These are phyloP conservation scores for Limnanthes douglasii DNA, from an alignment of 345 rosid genomes.

Conservation along the genomic window DNA sequence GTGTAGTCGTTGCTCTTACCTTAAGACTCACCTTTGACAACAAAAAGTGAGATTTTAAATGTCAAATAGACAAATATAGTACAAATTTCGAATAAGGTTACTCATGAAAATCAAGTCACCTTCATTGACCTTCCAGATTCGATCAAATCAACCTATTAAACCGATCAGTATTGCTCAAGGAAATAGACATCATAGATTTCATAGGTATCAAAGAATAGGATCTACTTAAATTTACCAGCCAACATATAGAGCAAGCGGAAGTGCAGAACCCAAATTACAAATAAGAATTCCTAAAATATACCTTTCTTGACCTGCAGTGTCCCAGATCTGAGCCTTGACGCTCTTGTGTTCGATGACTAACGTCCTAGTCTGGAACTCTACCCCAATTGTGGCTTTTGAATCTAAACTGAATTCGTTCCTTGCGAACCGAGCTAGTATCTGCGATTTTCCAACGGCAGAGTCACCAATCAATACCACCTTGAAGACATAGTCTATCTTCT, in stretches of 20 bases:
- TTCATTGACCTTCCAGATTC: background rate
- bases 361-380: constrained; percentile 83
- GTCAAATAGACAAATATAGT: too few relatives aligned
- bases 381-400: constrained; percentile 91
- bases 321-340: constrained; percentile 99
- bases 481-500: constrained; percentile 66
- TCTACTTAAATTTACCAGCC: background rate
- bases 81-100: too few relatives aligned
- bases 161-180: too few relatives aligned
- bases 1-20: too few relatives aligned
- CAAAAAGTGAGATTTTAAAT: too few relatives aligned
- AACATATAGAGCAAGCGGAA: background rate
- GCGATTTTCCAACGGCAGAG: constrained; percentile 92
- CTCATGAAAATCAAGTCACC: background rate
- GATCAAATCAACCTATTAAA: background rate
- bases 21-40: too few relatives aligned
- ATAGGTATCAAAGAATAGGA: too few relatives aligned
- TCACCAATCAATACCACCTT: constrained; percentile 88
- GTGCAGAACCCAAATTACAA: too few relatives aligned
- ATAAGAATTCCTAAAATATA: too few relatives aligned
- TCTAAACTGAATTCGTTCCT: constrained; percentile 77
- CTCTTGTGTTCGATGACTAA: constrained; percentile 56
- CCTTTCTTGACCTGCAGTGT: constrained; percentile 96
- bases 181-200: too few relatives aligned
- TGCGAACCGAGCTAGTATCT: constrained; percentile 69